These are phyloP conservation scores for Choanephora cucurbitarum DNA, from an alignment of 371 early-diverging fungal species.

Conservation along the genomic window DNA sequence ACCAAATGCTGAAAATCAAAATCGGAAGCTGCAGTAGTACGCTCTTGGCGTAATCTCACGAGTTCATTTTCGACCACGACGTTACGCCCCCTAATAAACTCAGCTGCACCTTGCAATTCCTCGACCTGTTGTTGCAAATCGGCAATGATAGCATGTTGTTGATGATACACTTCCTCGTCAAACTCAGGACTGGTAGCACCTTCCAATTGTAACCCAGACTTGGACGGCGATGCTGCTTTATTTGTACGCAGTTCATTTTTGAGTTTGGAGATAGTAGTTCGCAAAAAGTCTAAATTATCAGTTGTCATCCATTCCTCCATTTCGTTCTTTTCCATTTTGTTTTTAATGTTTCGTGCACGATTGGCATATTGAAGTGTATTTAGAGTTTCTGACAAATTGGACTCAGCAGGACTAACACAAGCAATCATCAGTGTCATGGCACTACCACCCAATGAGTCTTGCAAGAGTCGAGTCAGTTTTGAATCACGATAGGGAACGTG, in stretches of 20 bases:
- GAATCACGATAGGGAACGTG: conserved; percentile 98
- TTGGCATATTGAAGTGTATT: conserved; percentile 94
- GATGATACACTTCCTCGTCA: conserved; percentile 40
- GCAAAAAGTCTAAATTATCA: conserved; percentile 60
- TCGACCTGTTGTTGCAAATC: conserved; percentile 46
- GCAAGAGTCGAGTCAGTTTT: conserved; percentile 96
- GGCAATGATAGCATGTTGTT: conserved; percentile 35
- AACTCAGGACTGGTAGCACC: conserved; percentile 23
- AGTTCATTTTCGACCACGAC: conserved; percentile 38
- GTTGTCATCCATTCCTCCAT: conserved; percentile 67
- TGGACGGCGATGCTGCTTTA: not conserved
- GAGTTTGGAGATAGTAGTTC: conserved; percentile 55
- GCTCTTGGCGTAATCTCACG: conserved; percentile 16
- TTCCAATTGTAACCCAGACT: conserved; percentile 11
- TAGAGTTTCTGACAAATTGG: conserved; percentile 84
- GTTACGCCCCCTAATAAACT: conserved; percentile 33
- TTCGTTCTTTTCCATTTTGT: conserved; percentile 72
- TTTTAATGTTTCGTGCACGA: conserved; percentile 86
- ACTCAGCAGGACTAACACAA: conserved; percentile 83
- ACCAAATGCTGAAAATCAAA: conserved; percentile 61
- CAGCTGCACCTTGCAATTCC: conserved; percentile 32
- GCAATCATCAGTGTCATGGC: conserved; percentile 92
- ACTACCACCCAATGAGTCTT: conserved; percentile 96
- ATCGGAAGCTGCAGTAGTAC: conserved; percentile 12
- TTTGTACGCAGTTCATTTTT: conserved; percentile 46